Base-by-base conservation (phyloP, 805 yeast genomes). In the Jamesozyma lodderae region DNA sequence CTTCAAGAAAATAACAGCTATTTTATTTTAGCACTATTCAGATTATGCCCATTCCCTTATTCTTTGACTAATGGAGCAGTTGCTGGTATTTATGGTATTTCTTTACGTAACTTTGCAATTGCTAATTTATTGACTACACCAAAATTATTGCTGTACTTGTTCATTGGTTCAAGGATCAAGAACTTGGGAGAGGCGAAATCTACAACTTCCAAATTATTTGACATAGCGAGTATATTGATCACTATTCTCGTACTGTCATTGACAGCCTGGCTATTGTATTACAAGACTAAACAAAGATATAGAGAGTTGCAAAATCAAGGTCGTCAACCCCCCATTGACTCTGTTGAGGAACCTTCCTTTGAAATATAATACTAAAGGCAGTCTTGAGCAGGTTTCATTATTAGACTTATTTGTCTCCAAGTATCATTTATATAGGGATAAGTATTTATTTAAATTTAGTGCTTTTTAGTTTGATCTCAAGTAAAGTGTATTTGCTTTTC, bases 31-130 rank as follows among this genome's bases (percentile, higher is more conserved):
- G 73, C 81, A 37, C 66, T 90, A 53, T 70, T 90, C 21, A 68
- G 96, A 39, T 59, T 90, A 41, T 86, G 96, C 49, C 98, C 98
- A 0, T 71, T 90, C 51, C 97, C 97, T 0, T 92, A 87, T 56
- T 86, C 96, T 2, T 64, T 90, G 23, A 80, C 92, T 0, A 90
- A 90, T 52, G 96, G 96, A 4, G 96, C 95, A 0, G 68, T 92
- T 47, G 92, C 95, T 8, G 80, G 94, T 2, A 73, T 90, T 11
- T 95, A 94, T 0, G 81, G 84, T 14, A 69, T 90, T 10, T 67
- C 79, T 0, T 62, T 78, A 2, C 43, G 59, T 30, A 75, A 77
- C 19, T 90, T 81, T 57, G 64, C 78, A 2, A 52, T 79, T 23
- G 95, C 96, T 1, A 79, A 87, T 18, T 46, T 76, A 0, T 57